These are phyloP conservation scores for Rhizophagus clarus DNA, from an alignment of 192 early-diverging fungal genomes.

Conservation along the genomic window DNA sequence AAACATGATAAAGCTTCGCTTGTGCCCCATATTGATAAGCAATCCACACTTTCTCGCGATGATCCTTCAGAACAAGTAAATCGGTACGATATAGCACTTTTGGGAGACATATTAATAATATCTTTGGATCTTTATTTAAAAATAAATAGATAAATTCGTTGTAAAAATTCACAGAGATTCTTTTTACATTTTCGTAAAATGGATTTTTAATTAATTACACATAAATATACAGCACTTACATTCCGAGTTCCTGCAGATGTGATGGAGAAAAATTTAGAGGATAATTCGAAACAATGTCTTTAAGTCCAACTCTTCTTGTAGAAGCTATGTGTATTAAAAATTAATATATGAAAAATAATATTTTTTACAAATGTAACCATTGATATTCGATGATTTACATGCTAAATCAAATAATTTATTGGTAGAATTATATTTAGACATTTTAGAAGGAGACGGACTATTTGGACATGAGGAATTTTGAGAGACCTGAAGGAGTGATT, in stretches of 20 bases:
- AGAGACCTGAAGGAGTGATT: background rate
- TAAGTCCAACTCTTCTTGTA: background rate
- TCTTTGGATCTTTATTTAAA: conserved; percentile 30
- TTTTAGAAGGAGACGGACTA: background rate
- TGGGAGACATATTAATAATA: conserved; percentile 37
- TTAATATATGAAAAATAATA: background rate
- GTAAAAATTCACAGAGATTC: too few relatives aligned
- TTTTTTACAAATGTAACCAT: background rate
- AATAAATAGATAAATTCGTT: background rate
- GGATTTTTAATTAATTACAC: background rate
- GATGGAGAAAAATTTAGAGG: background rate
- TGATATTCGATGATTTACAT: background rate
- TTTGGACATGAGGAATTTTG: background rate
- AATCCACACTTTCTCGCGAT: background rate
- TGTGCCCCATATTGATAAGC: conserved; percentile 44
- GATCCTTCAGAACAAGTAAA: conserved; percentile 16
- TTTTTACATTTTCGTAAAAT: too few relatives aligned
- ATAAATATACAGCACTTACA: background rate
- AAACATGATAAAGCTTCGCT: conserved; percentile 43
- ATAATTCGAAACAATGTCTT: conserved; percentile 8
- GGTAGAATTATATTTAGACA: background rate
- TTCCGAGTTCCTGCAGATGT: background rate
- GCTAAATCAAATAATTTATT: conserved; percentile 3
- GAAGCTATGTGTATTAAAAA: background rate
- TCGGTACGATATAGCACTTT: conserved; percentile 27